Evolutionary conservation across 139 green algal species (phyloP).

Genomic region (Zygnema circumcarinatum): DNA sequence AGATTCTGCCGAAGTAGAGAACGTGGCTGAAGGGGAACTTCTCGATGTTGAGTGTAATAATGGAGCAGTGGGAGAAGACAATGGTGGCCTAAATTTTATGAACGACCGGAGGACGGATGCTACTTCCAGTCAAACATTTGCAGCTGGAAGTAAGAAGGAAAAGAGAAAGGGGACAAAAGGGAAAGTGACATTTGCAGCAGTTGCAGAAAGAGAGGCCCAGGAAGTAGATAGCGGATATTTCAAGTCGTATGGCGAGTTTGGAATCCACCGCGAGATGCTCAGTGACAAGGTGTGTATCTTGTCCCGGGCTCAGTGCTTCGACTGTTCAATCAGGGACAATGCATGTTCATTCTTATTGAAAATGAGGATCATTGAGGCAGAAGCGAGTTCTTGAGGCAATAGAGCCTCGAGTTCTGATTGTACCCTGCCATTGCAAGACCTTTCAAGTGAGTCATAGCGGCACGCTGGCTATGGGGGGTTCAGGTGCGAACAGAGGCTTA

Average conservation of each 20-base stretch:
- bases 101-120: not conserved
- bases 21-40: slow-evolving; percentile 6
- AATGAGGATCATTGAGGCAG: not conserved
- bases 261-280: slow-evolving; percentile 95
- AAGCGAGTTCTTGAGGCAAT: not conserved
- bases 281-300: slow-evolving; percentile 78
- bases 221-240: slow-evolving; percentile 46
- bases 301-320: slow-evolving; percentile 46
- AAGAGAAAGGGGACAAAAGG: slow-evolving; percentile 25
- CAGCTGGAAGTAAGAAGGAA: not conserved
- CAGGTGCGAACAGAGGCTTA: slow-evolving; percentile 87
- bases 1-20: not conserved
- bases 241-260: slow-evolving; percentile 80
- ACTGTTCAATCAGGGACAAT: slow-evolving; percentile 7
- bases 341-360: not conserved
- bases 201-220: slow-evolving; percentile 20
- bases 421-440: not conserved
- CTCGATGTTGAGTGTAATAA: slow-evolving; percentile 14
- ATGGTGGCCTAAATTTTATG: not conserved
- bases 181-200: slow-evolving; percentile 50
- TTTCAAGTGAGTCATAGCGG: too few relatives aligned
- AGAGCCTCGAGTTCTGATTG: not conserved
- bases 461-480: not conserved
- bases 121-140: not conserved
- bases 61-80: not conserved